phyloP scores from a whole-genome alignment of 805 yeast species.

The Priceomyces castillae region DNA sequence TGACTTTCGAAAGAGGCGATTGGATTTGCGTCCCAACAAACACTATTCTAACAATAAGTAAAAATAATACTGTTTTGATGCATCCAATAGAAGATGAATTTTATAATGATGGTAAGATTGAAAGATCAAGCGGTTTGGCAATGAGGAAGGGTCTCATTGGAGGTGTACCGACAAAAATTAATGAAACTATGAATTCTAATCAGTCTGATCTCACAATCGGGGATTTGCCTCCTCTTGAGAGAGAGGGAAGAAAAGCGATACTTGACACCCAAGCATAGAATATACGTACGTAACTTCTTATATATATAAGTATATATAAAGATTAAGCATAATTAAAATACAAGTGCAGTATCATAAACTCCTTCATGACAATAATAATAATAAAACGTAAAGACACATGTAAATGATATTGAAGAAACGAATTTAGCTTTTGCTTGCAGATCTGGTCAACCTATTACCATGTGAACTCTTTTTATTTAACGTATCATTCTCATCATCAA shows the following conservation, averaged over 20 bases:
- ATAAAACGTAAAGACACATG: too few relatives aligned
- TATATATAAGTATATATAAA: neutral
- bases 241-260: conserved; percentile 31
- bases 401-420: neutral
- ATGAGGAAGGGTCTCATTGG: conserved; percentile 92
- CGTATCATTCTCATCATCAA: conserved; percentile 20
- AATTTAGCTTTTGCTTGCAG: conserved; percentile 39
- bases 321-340: neutral
- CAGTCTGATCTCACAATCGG: conserved; percentile 11
- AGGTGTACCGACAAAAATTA: conserved; percentile 68
- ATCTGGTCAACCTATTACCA: conserved; percentile 33
- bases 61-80: conserved; percentile 75
- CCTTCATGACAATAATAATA: neutral
- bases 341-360: neutral
- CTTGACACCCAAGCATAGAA: conserved; percentile 4
- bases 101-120: conserved; percentile 64
- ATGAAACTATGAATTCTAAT: conserved; percentile 1
- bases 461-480: conserved; percentile 10
- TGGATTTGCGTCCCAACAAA: conserved; percentile 98
- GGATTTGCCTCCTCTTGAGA: conserved; percentile 33
- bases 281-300: neutral
- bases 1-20: conserved; percentile 94
- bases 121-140: conserved; percentile 78
- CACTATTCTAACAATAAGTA: conserved; percentile 74
- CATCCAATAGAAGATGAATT: conserved; percentile 92